phyloP scores from a whole-genome alignment of 805 yeast genomes.

The Yamadazyma laniorum region DNA sequence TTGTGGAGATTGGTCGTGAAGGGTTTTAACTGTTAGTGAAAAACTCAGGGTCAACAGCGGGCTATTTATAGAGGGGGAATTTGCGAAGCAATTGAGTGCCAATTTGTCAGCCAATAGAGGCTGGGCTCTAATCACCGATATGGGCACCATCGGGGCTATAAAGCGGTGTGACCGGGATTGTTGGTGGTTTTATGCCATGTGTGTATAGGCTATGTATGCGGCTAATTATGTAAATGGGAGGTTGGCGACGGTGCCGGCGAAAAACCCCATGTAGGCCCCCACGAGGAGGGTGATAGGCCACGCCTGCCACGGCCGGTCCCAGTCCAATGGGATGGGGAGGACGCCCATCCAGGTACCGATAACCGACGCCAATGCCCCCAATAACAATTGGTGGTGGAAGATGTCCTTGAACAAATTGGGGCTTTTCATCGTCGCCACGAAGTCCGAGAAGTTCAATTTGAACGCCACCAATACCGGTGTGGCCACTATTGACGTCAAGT shows the following conservation, averaged over 20 bases:
- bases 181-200: too few relatives aligned
- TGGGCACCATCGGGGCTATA: too few relatives aligned
- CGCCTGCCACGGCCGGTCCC: constrained; percentile 97
- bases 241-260: constrained; percentile 47
- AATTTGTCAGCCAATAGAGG: too few relatives aligned
- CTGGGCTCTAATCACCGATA: too few relatives aligned
- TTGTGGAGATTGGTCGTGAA: not conserved
- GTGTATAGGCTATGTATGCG: too few relatives aligned
- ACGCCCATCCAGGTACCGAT: constrained; percentile 93
- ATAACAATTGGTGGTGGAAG: constrained; percentile 26
- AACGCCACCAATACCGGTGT: constrained; percentile 63
- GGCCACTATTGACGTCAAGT: constrained; percentile 56
- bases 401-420: constrained; percentile 22
- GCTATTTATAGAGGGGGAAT: not conserved
- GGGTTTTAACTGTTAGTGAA: too few relatives aligned
- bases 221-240: too few relatives aligned
- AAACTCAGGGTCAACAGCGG: not conserved
- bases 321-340: constrained; percentile 89
- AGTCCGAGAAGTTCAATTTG: constrained; percentile 48
- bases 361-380: constrained; percentile 24
- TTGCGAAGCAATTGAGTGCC: not conserved
- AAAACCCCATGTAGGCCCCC: constrained; percentile 76
- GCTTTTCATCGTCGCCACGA: constrained; percentile 20
- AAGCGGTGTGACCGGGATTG: too few relatives aligned
- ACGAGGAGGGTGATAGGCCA: constrained; percentile 89